A percentile compares a stretch with the other conserved stretches of the same genome.
Evolutionary conservation across 441 rosid genomes (phyloP).

Genomic region (Viola pubescens): DNA sequence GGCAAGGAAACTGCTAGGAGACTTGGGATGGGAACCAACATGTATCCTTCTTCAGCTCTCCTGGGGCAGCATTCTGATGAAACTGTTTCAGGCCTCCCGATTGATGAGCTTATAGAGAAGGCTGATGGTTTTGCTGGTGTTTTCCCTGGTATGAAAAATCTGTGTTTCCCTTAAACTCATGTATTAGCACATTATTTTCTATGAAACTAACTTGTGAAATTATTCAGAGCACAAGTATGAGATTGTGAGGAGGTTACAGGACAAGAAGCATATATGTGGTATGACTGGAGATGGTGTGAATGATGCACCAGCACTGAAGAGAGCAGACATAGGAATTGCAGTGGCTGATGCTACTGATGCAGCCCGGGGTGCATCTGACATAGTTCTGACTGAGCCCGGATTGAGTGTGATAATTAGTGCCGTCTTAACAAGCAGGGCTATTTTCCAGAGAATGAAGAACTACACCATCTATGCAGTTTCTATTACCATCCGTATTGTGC

Average conservation of each 20-base stretch:
- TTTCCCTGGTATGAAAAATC: conserved; percentile 56
- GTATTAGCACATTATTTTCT: background rate
- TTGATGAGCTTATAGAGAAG: conserved; percentile 76
- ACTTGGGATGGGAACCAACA: conserved; percentile 94
- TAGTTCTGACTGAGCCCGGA: conserved; percentile 90
- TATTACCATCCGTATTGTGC: conserved; percentile 88
- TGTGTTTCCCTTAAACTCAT: background rate
- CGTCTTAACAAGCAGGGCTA: conserved; percentile 83
- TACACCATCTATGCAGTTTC: conserved; percentile 97
- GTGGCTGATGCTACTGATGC: conserved; percentile 96
- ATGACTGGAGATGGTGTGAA: conserved; percentile 98
- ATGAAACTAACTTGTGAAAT: conserved; percentile 8
- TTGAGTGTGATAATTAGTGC: conserved; percentile 87
- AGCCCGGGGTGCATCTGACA: conserved; percentile 83
- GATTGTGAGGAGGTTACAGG: conserved; percentile 84
- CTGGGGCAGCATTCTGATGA: conserved; percentile 63
- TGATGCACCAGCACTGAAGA: conserved; percentile 87
- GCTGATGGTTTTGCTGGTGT: conserved; percentile 97
- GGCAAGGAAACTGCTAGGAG: conserved; percentile 94
- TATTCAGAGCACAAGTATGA: conserved; percentile 77
- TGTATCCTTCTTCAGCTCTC: conserved; percentile 89
- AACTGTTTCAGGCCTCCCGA: conserved; percentile 48
- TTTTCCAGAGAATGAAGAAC: conserved; percentile 97
- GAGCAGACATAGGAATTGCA: conserved; percentile 87
- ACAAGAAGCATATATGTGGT: conserved; percentile 79